A percentile compares a stretch with the other conserved stretches of the same genome.
Evolutionary conservation across 2,329 filamentous ascomycete genomes (phyloP).

Genomic region (Bipolaris zeicola): DNA sequence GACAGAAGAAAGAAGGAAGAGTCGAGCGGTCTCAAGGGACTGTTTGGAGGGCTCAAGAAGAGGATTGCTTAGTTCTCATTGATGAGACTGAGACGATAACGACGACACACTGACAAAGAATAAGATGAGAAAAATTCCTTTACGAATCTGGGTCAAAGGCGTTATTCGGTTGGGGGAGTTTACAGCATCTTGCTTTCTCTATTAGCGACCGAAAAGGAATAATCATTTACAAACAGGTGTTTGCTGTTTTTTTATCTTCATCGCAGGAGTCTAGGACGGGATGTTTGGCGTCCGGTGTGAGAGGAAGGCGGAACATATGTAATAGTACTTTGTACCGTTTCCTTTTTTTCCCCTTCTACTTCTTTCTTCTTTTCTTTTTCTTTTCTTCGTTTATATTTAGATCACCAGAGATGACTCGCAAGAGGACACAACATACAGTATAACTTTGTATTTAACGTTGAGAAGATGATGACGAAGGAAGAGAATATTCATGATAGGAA

Average conservation of each 20-base stretch:
- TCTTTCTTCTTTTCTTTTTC: not conserved
- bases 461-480: no score
- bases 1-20: conserved; percentile 39
- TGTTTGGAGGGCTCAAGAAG: conserved; percentile 43
- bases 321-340: conserved; percentile 8
- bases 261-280: not conserved
- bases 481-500: no score
- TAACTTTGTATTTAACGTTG: not conserved
- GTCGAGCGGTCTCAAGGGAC: conserved; percentile 34
- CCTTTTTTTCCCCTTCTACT: not conserved
- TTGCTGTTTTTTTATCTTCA: not conserved
- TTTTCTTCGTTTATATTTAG: conserved; percentile 1
- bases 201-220: conserved; percentile 20
- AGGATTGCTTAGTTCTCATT: conserved; percentile 27
- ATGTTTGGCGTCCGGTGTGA: not conserved
- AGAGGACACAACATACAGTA: conserved; percentile 3
- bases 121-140: not conserved
- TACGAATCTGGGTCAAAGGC: conserved; percentile 7
- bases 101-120: not conserved
- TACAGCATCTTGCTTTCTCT: conserved; percentile 20
- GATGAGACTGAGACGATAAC: not conserved
- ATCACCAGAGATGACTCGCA: conserved; percentile 5
- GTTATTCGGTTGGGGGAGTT: conserved; percentile 8
- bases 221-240: conserved; percentile 1
- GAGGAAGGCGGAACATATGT: conserved; percentile 9